Evolutionary conservation across 495 filamentous ascomycete genomes (phyloP).

Genomic region (Lasiosphaeria miniovina): DNA sequence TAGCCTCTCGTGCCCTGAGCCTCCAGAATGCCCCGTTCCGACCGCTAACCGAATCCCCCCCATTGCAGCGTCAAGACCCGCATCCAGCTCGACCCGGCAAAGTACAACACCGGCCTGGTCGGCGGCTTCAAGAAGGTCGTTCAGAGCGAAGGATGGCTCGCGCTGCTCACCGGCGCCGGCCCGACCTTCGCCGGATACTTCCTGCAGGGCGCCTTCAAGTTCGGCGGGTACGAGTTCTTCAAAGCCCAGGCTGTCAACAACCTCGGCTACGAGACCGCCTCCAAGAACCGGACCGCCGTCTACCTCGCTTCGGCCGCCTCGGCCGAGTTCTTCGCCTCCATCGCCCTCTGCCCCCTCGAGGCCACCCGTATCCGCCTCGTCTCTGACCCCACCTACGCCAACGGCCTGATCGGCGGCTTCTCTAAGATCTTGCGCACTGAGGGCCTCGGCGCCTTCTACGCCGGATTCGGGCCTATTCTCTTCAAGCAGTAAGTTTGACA

Average conservation of each 20-base stretch:
- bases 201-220: conserved; percentile 93
- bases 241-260: conserved; percentile 88
- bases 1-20: conserved; percentile 3
- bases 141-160: conserved; percentile 79
- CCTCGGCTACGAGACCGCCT: conserved; percentile 73
- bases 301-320: conserved; percentile 81
- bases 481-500: conserved; percentile 85
- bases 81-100: conserved; percentile 87
- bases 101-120: conserved; percentile 87
- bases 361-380: conserved; percentile 94
- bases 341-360: conserved; percentile 90
- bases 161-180: conserved; percentile 82
- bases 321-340: conserved; percentile 92
- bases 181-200: conserved; percentile 90
- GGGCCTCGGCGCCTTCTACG: conserved; percentile 89
- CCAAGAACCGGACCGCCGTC: conserved; percentile 81
- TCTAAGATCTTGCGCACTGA: conserved; percentile 80
- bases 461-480: conserved; percentile 87
- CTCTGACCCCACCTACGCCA: conserved; percentile 82
- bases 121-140: conserved; percentile 84
- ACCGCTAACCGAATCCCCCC: conserved; percentile 15
- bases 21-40: not conserved
- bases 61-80: conserved; percentile 80
- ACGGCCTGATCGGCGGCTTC: conserved; percentile 77
- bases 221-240: conserved; percentile 94